Base-by-base conservation (phyloP, 352 stramenopile genomes). In the Peronospora destructor region DNA sequence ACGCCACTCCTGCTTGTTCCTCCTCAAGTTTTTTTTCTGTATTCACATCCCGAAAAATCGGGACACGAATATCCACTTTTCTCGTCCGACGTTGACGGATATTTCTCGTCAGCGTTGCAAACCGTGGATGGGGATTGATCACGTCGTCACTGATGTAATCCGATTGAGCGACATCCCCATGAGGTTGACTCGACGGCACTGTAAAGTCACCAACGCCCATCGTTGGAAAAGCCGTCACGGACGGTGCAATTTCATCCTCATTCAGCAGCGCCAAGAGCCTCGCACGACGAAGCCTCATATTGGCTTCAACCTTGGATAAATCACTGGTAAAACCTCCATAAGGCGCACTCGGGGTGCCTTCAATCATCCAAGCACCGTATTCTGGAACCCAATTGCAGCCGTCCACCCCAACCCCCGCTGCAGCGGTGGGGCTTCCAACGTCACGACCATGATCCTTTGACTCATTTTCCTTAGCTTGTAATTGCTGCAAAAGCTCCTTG, bases 331-430 rank as follows among this genome's bases (percentile, higher is more conserved):
- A 98, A 47, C 94, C 93, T 34, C 82, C 87, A 64, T 99, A 99
- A 0, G 96, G 95, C 28, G 72, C 75, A 44, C 56, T 84, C 12
- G 96, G 95, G 44, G 96, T 99, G 37, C 94, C 91, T 76, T 99
- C 97, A 16, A 99, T 93, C 97, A 99, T 99, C 96, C 97, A 99
- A 10, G 88, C 83, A 35, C 97, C 97, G 66, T 99, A 99, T 69
- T 99, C 97, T 28, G 96, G 97, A 59, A 99, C 95, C 95, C 96
- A 99, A 53, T 82, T 97, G 71, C 91, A 98, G 11, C 93, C 95
- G 64, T 98, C 91, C 7, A 73, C 69, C 48, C 76, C 68, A 42
- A 69, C 26, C 2, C 30, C 30, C 28, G 37, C n/a, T 12, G 28
- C 34, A 14, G 47, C 40, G 9, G 14, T 48, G 5, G 45, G 47